Evolutionary conservation across 345 rosid species (phyloP).

Genomic region (Cardiospermum halicacabum): DNA sequence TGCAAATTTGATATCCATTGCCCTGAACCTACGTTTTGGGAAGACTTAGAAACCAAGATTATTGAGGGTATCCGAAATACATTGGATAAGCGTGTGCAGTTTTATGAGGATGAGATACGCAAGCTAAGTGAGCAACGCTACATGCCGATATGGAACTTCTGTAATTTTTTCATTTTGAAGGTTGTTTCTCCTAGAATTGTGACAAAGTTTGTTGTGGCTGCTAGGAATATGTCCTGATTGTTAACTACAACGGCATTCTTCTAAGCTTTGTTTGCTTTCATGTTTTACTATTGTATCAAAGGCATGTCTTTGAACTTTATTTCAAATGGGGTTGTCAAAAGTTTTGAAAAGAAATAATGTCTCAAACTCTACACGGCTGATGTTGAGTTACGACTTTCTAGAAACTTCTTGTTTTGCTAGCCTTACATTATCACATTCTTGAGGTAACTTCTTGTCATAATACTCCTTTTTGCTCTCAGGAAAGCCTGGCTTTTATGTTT

Average conservation of each 20-base stretch:
- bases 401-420: constrained; percentile 11
- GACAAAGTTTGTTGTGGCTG: constrained; percentile 11
- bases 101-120: constrained; percentile 95
- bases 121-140: constrained; percentile 90
- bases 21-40: constrained; percentile 87
- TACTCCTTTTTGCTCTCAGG: constrained; percentile 45
- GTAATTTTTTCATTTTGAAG: constrained; percentile 95
- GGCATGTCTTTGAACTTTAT: constrained; percentile 7
- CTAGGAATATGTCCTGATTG: constrained; percentile 12
- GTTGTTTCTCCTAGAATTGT: constrained; percentile 36
- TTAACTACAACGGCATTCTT: neutral
- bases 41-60: constrained; percentile 79
- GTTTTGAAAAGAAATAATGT: constrained; percentile 8
- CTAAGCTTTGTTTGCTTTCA: neutral
- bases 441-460: constrained; percentile 11
- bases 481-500: constrained; percentile 97
- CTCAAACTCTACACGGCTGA: neutral
- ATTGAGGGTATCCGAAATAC: constrained; percentile 82
- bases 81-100: constrained; percentile 81
- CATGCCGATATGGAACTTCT: constrained; percentile 96
- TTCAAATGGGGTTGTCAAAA: neutral
- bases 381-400: constrained; percentile 5
- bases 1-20: constrained; percentile 85
- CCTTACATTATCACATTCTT: constrained; percentile 16
- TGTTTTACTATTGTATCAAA: constrained; percentile 8